Conservation (phyloP, 305 asterid genomes). For the Fraxinus paxiana region DNA sequence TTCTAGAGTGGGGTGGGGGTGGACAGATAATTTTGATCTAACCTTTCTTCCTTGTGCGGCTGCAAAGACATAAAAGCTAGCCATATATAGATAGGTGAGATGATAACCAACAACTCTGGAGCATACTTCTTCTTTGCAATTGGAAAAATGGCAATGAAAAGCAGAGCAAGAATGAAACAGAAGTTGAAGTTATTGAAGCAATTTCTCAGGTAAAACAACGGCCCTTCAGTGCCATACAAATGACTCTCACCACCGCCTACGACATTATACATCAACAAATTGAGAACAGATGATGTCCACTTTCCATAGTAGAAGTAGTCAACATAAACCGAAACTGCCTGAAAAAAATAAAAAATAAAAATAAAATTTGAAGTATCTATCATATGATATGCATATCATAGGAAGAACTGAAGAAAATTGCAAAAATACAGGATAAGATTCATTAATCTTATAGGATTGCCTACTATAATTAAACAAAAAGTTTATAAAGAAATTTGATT, state of each 20-base stretch:
- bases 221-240: constrained; percentile 86
- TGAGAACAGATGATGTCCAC: constrained; percentile 90
- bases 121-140: constrained; percentile 69
- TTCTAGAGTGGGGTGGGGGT: not conserved
- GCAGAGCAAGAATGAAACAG: constrained; percentile 81
- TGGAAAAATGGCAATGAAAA: constrained; percentile 69
- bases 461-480: not conserved
- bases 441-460: constrained; percentile 15
- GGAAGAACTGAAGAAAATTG: constrained; percentile 5
- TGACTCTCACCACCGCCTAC: constrained; percentile 97
- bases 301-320: constrained; percentile 71
- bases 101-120: constrained; percentile 69
- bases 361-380: constrained; percentile 5
- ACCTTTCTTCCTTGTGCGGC: constrained; percentile 99
- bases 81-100: constrained; percentile 90
- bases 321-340: constrained; percentile 70
- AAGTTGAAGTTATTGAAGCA: constrained; percentile 92
- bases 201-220: constrained; percentile 72
- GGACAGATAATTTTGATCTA: constrained; percentile 13
- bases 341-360: constrained; percentile 14
- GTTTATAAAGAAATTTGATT: constrained; percentile 7
- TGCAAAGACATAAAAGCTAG: constrained; percentile 93
- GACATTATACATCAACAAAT: constrained; percentile 77
- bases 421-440: constrained; percentile 2
- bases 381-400: constrained; percentile 19